Evolutionary conservation across 495 filamentous ascomycete species (phyloP).

Genomic region (Penicillium cosmopolitanum): DNA sequence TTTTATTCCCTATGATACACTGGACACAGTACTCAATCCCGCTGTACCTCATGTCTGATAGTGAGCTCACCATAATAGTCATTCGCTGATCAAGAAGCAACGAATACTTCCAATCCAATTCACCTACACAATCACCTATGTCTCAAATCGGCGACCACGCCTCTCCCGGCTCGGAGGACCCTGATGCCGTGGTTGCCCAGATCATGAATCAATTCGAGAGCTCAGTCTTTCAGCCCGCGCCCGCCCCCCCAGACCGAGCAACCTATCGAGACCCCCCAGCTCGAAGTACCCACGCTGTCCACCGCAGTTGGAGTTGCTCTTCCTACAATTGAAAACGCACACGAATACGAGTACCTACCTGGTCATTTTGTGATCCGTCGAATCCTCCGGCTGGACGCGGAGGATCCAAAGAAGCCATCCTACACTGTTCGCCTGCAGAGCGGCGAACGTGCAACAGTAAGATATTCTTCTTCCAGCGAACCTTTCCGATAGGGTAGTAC

Average conservation of each 20-base stretch:
- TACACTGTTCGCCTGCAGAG: constrained; percentile 53
- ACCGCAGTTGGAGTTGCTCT: constrained; percentile 35
- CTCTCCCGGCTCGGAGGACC: constrained; percentile 14
- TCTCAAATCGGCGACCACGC: not conserved
- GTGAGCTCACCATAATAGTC: too few relatives aligned
- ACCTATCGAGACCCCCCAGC: constrained; percentile 7
- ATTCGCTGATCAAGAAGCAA: too few relatives aligned
- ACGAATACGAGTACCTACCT: constrained; percentile 53
- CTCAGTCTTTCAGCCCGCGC: not conserved
- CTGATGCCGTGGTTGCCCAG: constrained; percentile 25
- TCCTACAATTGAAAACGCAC: constrained; percentile 37
- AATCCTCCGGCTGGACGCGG: constrained; percentile 41
- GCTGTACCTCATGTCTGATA: not conserved
- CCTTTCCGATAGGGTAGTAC: constrained; percentile 1
- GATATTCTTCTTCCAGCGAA: constrained; percentile 14
- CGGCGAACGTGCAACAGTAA: constrained; percentile 49
- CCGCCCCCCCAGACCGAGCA: not conserved
- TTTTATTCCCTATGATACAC: not conserved
- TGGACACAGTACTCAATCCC: not conserved
- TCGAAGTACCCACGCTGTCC: constrained; percentile 11
- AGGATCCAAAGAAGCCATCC: constrained; percentile 25
- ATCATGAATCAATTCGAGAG: constrained; percentile 22
- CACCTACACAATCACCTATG: constrained; percentile 2
- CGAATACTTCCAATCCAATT: not conserved
- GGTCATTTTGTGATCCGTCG: constrained; percentile 47